Base-by-base conservation (phyloP, 2,329 filamentous ascomycete genomes). In the Calonectria ilicicola region DNA sequence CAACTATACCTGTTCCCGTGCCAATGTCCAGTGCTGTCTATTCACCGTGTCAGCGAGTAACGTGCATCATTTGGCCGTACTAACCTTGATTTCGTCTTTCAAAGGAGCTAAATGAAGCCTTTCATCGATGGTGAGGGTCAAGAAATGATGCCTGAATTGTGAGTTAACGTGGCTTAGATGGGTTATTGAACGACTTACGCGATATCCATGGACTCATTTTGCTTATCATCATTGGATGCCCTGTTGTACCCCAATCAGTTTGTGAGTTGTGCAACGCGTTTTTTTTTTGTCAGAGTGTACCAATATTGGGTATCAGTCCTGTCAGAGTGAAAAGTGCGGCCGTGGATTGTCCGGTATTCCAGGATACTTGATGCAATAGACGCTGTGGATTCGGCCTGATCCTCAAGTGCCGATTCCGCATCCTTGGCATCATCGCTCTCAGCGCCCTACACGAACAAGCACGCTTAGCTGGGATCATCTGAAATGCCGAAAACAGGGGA, bases 1-100 rank as follows among this genome's bases (percentile, higher is more conserved):
- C 21, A 38, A 44, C n/a, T 72, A 12, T 86, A 35, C 89, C 89
- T 1, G 89, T 89, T 32, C 90, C 90, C 2, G 89, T 91, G 42
- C 89, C 88, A 15, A 91, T 81, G 70, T 90, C 88, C n/a, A 91
- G 80, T 1, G 76, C 70, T 35, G 63, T 77, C 74, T 76, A 2
- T 14, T 23, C 29, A 17, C n/a, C 7, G 10, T 0, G 21, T 8
- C 0, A 4, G 6, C 29, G 19, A 58, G 0, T 19, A 9, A 74
- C 10, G 81, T 73, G 29, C 60, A 4, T 69, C 15, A 9, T 32
- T 72, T 6, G 75, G 51, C 12, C 9, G 10, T 35, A 23, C 51
- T 5, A 49, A 78, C 82, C 46, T 81, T 77, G 0, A 77, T 72
- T 0, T 79, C 72, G 2, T 77, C 74, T n/a, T 80, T 80, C 0